These are phyloP conservation scores for Aphanomyces euteiches DNA, from an alignment of 352 stramenopile genomes.

Conservation along the genomic window DNA sequence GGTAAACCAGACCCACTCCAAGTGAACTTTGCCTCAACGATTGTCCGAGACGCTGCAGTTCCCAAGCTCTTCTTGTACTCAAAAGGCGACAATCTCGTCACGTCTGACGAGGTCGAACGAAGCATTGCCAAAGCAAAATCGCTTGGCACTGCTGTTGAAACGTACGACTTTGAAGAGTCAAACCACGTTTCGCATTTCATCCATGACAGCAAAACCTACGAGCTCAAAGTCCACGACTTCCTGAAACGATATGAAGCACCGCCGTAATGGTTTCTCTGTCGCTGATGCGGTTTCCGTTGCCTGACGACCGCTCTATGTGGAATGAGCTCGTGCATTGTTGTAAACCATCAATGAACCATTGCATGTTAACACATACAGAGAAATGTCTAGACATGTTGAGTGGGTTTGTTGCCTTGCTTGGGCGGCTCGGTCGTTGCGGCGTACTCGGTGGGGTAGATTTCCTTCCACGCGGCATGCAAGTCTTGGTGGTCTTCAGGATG, in stretches of 20 bases:
- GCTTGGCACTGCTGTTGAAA: conserved; percentile 3
- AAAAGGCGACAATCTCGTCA: background rate
- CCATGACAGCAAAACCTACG: background rate
- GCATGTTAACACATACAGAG: background rate
- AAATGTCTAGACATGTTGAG: conserved; percentile 7
- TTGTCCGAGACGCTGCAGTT: background rate
- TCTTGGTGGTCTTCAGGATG: conserved; percentile 42
- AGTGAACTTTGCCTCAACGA: conserved; percentile 5
- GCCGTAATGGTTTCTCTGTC: no score
- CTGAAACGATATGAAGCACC: background rate
- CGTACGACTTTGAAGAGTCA: background rate
- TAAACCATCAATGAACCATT: background rate
- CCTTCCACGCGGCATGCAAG: conserved; percentile 44
- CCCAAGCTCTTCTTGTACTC: conserved; percentile 30
- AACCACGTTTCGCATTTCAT: conserved; percentile 10
- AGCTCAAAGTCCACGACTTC: background rate
- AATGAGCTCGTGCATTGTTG: no score
- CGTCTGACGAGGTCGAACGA: background rate
- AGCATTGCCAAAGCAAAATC: conserved; percentile 9
- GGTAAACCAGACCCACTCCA: background rate
- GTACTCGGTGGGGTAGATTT: conserved; percentile 54
- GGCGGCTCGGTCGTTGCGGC: conserved; percentile 37
- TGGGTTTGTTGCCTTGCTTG: background rate
- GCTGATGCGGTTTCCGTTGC: no score
- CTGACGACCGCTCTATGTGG: background rate